A percentile compares a stretch with the other conserved stretches of the same genome.
Evolutionary conservation across 2,329 filamentous ascomycete species (phyloP).

Genomic region (Thielaviopsis populi): DNA sequence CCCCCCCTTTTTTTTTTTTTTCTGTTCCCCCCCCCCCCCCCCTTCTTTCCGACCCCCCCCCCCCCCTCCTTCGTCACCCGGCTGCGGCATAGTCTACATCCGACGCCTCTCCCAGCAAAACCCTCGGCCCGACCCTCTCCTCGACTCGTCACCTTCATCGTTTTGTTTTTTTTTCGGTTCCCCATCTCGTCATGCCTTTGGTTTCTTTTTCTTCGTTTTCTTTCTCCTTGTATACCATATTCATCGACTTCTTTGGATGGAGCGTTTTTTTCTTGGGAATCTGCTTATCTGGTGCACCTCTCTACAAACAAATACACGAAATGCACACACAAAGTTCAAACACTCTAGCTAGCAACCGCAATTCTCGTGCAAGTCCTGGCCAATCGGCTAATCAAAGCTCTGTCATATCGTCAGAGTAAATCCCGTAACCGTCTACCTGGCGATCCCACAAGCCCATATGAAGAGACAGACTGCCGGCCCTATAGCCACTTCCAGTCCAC

Average conservation of each 20-base stretch:
- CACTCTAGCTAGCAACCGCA: too few relatives aligned
- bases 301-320: not conserved
- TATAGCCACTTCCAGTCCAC: conserved; percentile 46
- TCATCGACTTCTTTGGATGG: conserved; percentile 10
- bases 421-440: conserved; percentile 40
- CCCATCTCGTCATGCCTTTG: not conserved
- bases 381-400: not conserved
- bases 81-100: not conserved
- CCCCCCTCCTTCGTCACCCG: too few relatives aligned
- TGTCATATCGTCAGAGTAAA: too few relatives aligned
- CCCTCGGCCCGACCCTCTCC: not conserved
- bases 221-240: conserved; percentile 6
- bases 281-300: conserved; percentile 6
- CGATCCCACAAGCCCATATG: conserved; percentile 47
- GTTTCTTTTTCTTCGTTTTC: not conserved
- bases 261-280: conserved; percentile 9
- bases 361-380: not conserved
- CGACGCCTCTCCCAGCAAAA: too few relatives aligned
- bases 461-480: conserved; percentile 32
- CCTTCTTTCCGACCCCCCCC: too few relatives aligned
- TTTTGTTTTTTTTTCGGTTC: not conserved
- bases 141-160: too few relatives aligned
- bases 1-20: too few relatives aligned
- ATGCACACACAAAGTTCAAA: not conserved
- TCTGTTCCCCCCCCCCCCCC: too few relatives aligned